Evolutionary conservation across 169 alveolate genomes (phyloP).

Genomic region (Plasmodium fragile): DNA sequence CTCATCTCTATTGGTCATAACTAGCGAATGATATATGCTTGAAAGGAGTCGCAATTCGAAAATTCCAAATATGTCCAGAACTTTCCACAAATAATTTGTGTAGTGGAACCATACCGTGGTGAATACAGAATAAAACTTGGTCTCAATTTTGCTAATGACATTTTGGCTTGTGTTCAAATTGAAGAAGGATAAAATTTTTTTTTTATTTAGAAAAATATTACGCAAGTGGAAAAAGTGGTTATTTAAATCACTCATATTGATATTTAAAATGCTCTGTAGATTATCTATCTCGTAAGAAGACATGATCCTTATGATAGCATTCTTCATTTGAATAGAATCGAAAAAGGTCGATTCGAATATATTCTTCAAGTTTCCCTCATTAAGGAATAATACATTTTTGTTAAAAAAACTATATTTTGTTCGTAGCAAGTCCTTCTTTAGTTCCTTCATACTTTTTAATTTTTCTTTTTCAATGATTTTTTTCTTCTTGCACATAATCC

Average conservation of each 20-base stretch:
- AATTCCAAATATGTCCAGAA: conserved; percentile 47
- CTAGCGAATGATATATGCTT: conserved; percentile 27
- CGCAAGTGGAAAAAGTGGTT: conserved; percentile 18
- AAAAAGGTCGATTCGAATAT: conserved; percentile 70
- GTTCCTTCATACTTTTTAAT: conserved; percentile 60
- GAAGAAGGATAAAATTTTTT: conserved; percentile 42
- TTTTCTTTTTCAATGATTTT: conserved; percentile 60
- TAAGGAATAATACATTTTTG: conserved; percentile 41
- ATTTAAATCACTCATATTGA: conserved; percentile 62
- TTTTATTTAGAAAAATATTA: conserved; percentile 35
- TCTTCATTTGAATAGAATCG: conserved; percentile 65
- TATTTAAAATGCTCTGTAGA: conserved; percentile 13
- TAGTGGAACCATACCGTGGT: conserved; percentile 70
- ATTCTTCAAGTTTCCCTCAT: conserved; percentile 41
- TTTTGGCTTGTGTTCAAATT: conserved; percentile 55
- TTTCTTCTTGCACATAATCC: conserved; percentile 36
- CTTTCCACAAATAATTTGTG: conserved; percentile 64
- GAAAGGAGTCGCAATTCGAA: conserved; percentile 30
- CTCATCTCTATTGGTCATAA: conserved; percentile 34
- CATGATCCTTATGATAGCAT: conserved; percentile 55
- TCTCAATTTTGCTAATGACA: conserved; percentile 36
- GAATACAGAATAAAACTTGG: conserved; percentile 53
- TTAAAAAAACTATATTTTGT: conserved; percentile 37
- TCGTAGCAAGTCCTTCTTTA: conserved; percentile 33
- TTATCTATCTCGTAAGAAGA: conserved; percentile 65